Evolutionary conservation across 805 yeast genomes (phyloP).

Genomic region (Tetrapisispora taiwanensis): DNA sequence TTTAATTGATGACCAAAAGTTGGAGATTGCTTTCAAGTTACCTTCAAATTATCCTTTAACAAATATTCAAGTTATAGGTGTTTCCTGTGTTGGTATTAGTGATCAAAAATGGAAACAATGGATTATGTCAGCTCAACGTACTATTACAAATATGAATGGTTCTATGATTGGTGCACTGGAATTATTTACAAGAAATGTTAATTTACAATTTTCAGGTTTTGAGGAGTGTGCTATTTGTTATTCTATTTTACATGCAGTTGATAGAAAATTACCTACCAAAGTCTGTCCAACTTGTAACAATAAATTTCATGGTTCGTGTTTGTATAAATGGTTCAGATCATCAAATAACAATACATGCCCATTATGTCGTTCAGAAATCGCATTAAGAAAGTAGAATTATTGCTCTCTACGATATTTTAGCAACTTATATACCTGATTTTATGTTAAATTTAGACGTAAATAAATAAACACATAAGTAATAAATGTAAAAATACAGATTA

Average conservation of each 20-base stretch:
- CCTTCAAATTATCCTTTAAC: slow-evolving; percentile 74
- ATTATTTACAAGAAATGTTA: slow-evolving; percentile 49
- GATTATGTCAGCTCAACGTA: slow-evolving; percentile 82
- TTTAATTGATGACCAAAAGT: slow-evolving; percentile 74
- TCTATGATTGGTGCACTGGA: slow-evolving; percentile 39
- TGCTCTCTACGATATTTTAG: not conserved
- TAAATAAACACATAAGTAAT: too few species aligned
- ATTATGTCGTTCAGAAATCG: slow-evolving; percentile 54
- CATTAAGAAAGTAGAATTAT: slow-evolving; percentile 18
- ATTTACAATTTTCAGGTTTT: slow-evolving; percentile 81
- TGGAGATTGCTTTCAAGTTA: slow-evolving; percentile 66
- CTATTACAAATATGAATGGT: slow-evolving; percentile 65
- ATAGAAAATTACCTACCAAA: slow-evolving; percentile 82
- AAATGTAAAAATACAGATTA: too few species aligned
- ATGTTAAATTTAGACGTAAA: too few species aligned
- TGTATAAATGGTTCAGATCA: slow-evolving; percentile 95
- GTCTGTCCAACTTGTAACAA: slow-evolving; percentile 84
- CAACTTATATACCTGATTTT: too few species aligned
- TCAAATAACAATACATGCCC: slow-evolving; percentile 92
- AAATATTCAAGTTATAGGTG: slow-evolving; percentile 65
- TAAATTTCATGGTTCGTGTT: slow-evolving; percentile 90
- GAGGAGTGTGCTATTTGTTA: slow-evolving; percentile 98
- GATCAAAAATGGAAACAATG: slow-evolving; percentile 93
- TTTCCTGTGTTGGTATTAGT: slow-evolving; percentile 74
- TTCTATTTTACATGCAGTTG: slow-evolving; percentile 75